Conservation (phyloP, 1,284 basidiomycete genomes). For the Leccinum pachyderme region DNA sequence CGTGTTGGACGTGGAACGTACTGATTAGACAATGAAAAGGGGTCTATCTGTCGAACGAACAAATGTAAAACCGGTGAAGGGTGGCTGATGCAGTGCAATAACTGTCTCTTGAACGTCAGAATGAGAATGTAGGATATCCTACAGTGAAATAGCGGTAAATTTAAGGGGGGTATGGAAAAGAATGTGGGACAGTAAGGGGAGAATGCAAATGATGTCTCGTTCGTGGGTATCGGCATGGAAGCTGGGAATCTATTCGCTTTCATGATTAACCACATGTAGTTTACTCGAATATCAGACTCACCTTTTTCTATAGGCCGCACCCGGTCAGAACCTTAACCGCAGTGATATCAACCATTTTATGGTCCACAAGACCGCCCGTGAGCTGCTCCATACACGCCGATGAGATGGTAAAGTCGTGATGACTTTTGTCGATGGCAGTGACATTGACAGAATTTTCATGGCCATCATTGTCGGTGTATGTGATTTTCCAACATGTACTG, state of each 20-base stretch:
- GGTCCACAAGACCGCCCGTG: slow-evolving; percentile 4
- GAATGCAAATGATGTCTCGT: background rate
- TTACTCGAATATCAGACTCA: background rate
- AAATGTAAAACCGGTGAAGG: background rate
- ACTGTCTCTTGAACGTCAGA: background rate
- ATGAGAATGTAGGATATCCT: background rate
- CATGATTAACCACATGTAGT: background rate
- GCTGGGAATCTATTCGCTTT: background rate
- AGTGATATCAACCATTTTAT: slow-evolving; percentile 9
- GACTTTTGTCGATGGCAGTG: slow-evolving; percentile 43
- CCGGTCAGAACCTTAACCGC: slow-evolving; percentile 5
- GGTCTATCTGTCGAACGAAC: background rate
- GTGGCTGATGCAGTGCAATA: background rate
- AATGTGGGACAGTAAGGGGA: background rate
- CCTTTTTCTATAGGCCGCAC: slow-evolving; percentile 18
- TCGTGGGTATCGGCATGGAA: background rate
- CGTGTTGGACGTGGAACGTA: background rate
- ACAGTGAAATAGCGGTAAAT: background rate
- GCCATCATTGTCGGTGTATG: slow-evolving; percentile 30
- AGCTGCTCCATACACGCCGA: slow-evolving; percentile 16
- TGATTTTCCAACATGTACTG: slow-evolving; percentile 27
- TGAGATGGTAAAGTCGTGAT: slow-evolving; percentile 43
- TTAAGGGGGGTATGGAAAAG: background rate
- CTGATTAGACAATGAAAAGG: background rate
- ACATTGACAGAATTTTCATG: slow-evolving; percentile 21